Base-by-base conservation (phyloP, 1,284 basidiomycete species). In the Waitea zeae region DNA sequence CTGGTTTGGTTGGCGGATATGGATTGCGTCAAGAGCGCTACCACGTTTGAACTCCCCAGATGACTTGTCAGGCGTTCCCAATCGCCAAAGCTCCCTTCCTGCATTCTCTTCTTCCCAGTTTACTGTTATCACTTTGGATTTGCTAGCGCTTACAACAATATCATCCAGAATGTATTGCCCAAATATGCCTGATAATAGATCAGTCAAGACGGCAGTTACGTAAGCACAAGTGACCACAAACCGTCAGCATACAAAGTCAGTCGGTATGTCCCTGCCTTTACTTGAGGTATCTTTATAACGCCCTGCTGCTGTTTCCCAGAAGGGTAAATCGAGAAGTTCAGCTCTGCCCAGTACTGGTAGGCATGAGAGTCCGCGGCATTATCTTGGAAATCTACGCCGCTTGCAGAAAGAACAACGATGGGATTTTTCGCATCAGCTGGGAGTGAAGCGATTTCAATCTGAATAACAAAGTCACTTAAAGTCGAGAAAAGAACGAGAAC, bases 221-320 rank as follows among this genome's bases (percentile, higher is more conserved):
- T 24, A 12, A 31, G 18, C 9, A 20, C 20, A 14, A 9, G n/a
- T 3, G 17, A 35, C 24, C 2, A 32, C 43, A 22, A 3, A 48
- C 49, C 49, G 12, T 36, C 40, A 11, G 46, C 49, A 19, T 38
- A 43, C 0, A 50, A 39, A 2, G 49, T 50, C 20, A 51, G 34
- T n/a, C 49, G 43, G 31, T 51, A 51, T 2, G 40, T 43, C n/a
- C 49, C 49, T 15, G 39, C 48, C 35, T 49, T 49, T 9, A 51
- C 46, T 9, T 46, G 39, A 24, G 43, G 34, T 12, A 51, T 46
- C 15, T 39, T 32, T 12, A 50, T 35, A 1, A 27, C 20, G 0
- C 48, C 49, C n/a, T 43, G 35, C 4, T n/a, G n/a, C n/a, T n/a
- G n/a, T n/a, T n/a, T n/a, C n/a, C n/a, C n/a, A n/a, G n/a, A n/a